Evolutionary conservation across 306 rosid species (phyloP).

Genomic region (Notholithocarpus densiflorus): DNA sequence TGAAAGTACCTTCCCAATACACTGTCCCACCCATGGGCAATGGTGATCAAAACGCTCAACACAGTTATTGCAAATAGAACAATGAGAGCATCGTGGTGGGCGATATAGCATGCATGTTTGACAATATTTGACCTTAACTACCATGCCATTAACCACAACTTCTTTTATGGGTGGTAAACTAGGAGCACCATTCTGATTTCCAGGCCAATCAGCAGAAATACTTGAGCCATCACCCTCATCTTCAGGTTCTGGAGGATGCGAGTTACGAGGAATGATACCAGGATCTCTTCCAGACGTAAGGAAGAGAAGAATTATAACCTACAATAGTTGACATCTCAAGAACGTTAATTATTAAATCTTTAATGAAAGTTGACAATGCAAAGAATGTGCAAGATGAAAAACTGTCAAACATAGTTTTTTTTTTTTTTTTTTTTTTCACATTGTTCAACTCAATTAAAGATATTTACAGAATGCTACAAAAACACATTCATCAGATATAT

Average conservation of each 20-base stretch:
- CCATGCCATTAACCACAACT: slow-evolving; percentile 46
- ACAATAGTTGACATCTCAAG: slow-evolving; percentile 20
- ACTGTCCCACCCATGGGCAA: slow-evolving; percentile 93
- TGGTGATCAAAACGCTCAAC: slow-evolving; percentile 88
- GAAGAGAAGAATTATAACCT: slow-evolving; percentile 63
- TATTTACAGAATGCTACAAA: not conserved
- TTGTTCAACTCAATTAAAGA: not conserved
- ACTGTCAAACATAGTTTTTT: not conserved
- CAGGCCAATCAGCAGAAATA: slow-evolving; percentile 37
- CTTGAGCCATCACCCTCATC: slow-evolving; percentile 28
- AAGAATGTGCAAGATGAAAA: not conserved
- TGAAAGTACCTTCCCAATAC: slow-evolving; percentile 65
- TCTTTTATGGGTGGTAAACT: slow-evolving; percentile 55
- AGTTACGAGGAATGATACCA: slow-evolving; percentile 68
- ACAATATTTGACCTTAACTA: slow-evolving; percentile 63
- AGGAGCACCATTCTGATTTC: slow-evolving; percentile 24
- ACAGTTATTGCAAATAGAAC: slow-evolving; percentile 77
- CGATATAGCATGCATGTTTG: slow-evolving; percentile 76
- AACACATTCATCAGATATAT: not conserved
- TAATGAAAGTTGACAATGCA: not conserved
- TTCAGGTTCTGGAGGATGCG: slow-evolving; percentile 57
- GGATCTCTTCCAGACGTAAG: slow-evolving; percentile 86
- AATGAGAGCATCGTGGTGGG: slow-evolving; percentile 78
- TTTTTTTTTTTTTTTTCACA: not conserved
- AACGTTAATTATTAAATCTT: not conserved